A percentile compares a stretch with the other conserved stretches of the same genome.
Conservation (phyloP, 805 yeast species). For the Myxozyma geophila region DNA sequence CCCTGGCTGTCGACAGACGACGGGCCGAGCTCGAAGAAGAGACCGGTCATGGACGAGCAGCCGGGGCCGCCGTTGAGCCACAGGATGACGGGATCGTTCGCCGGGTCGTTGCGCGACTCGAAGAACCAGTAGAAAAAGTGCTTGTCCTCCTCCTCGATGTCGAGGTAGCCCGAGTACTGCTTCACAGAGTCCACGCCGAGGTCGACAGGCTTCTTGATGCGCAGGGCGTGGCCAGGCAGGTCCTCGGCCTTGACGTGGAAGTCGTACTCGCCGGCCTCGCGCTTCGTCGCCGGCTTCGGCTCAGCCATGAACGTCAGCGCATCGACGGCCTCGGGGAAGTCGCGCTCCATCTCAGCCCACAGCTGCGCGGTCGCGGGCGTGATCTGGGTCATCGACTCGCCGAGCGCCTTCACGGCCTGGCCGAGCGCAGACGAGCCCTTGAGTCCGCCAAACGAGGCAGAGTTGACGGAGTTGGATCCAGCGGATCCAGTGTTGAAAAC, state of each 20-base stretch:
- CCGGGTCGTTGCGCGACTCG: slow-evolving; percentile 87
- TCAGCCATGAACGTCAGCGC: slow-evolving; percentile 32
- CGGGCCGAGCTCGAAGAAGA: slow-evolving; percentile 91
- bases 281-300: slow-evolving; percentile 39
- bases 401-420: slow-evolving; percentile 29
- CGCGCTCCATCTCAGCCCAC: slow-evolving; percentile 39
- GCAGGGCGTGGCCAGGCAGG: slow-evolving; percentile 58
- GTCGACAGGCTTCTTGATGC: slow-evolving; percentile 66
- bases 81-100: slow-evolving; percentile 79
- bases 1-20: slow-evolving; percentile 68
- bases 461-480: neutral
- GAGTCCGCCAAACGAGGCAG: slow-evolving; percentile 2
- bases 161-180: slow-evolving; percentile 75
- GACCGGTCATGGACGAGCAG: slow-evolving; percentile 86
- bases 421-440: slow-evolving; percentile 33
- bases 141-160: slow-evolving; percentile 79
- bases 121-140: slow-evolving; percentile 90
- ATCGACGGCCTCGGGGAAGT: slow-evolving; percentile 37
- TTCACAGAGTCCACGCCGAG: slow-evolving; percentile 82
- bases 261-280: slow-evolving; percentile 45
- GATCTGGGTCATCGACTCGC: slow-evolving; percentile 31
- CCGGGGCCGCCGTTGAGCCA: slow-evolving; percentile 98
- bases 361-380: slow-evolving; percentile 31
- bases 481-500: slow-evolving; percentile 17
- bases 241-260: slow-evolving; percentile 49